Evolutionary conservation across 352 stramenopile genomes (phyloP), one percentile per base, ranked within the genome.

Genomic region (Globisporangium sylvaticum): DNA sequence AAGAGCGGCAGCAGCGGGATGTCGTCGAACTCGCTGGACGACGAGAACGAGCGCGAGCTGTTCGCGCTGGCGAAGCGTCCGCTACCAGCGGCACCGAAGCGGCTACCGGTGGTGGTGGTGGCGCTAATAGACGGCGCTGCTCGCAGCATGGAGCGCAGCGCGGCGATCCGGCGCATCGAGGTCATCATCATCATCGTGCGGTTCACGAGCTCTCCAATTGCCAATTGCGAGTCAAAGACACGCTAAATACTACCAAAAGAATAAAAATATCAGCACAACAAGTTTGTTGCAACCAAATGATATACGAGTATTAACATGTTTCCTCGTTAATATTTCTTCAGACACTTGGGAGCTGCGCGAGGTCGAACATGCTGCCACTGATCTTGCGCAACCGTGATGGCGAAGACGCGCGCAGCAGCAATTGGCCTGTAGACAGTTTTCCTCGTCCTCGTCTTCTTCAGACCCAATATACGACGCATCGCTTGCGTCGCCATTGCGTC

Each of bases 1-100:
- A 85, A 85, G 18, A 85, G 71, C 69, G 77, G 77, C 60, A 85
- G 70, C 15, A 85, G 66, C 12, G 65, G 67, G 71, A 83, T 78
- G 58, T 81, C 77, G 34, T 73, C 56, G 5, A 54, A 31, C 14
- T 62, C 52, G 29, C 31, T 55, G 18, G 62, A 57, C 39, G 52
- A 61, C 62, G 62, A 66, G 59, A 68, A 68, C 12, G 39, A 20
- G 44, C 64, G 55, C 10, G 4, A 12, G 27, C 12, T 42, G 7
- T 20, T n/a, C 9, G 9, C 14, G 22, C 7, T 22, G 10, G 10
- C 25, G 4, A 58, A 37, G 3, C 3, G 27, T 25, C 1, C 50
- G 24, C 24, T n/a, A 9, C 48, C 4, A 56, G 2, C 12, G 46
- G 42, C 42, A 1, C 42, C 2, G 4, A 32, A 32, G 29, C 4